A percentile compares a stretch with the other conserved stretches of the same genome.
These are phyloP conservation scores for Fusarium verticillioides DNA, from an alignment of 2,329 filamentous ascomycete species.

Conservation along the genomic window DNA sequence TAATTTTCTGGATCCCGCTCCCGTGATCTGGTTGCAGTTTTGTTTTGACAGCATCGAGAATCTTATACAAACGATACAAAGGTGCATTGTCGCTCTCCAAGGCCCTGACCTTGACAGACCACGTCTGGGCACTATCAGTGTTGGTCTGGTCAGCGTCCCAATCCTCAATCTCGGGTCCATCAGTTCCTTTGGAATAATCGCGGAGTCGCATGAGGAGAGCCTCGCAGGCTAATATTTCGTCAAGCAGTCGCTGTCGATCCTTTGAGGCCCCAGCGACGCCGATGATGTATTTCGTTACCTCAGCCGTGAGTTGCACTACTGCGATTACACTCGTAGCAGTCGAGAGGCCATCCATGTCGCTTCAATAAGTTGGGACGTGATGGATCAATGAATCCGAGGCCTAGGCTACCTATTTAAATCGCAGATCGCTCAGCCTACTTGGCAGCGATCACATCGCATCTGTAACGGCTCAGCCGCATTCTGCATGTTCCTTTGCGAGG, in stretches of 20 bases:
- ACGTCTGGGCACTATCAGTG: neutral
- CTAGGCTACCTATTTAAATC: neutral
- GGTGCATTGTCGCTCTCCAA: constrained; percentile 35
- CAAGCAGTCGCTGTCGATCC: constrained; percentile 26
- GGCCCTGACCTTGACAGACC: constrained; percentile 34
- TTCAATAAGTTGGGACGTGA: neutral
- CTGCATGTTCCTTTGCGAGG: neutral
- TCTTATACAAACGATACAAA: constrained; percentile 11
- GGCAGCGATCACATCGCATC: neutral
- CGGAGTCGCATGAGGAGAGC: constrained; percentile 4
- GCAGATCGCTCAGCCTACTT: neutral
- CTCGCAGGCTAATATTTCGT: constrained; percentile 33
- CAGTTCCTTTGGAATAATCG: neutral
- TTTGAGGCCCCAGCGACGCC: constrained; percentile 22
- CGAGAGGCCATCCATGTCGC: neutral
- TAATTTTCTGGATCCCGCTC: neutral
- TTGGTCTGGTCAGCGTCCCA: neutral
- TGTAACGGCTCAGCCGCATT: neutral
- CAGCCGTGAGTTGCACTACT: constrained; percentile 30
- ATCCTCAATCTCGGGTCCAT: neutral
- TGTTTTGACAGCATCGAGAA: constrained; percentile 15
- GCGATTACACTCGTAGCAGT: constrained; percentile 36
- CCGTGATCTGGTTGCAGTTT: constrained; percentile 20
- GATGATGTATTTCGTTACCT: constrained; percentile 32
- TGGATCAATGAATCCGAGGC: neutral